Conservation (phyloP, 768 basidiomycete genomes). For the Chiua virens region DNA sequence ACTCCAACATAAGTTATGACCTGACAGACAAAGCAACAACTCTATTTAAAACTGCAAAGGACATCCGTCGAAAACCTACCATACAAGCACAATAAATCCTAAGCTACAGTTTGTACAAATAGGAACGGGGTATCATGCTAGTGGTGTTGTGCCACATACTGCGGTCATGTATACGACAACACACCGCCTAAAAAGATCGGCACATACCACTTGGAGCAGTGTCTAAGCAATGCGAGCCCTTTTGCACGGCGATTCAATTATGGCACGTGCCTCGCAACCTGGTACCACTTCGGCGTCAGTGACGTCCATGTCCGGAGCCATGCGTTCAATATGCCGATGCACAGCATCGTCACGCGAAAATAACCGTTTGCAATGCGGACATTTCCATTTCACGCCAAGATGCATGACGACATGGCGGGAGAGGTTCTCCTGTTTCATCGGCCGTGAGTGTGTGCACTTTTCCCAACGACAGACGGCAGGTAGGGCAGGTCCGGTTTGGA, state of each 20-base stretch:
- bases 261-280: constrained; percentile 13
- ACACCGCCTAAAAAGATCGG: background rate
- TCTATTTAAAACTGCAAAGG: background rate
- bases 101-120: background rate
- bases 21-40: background rate
- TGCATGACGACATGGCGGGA: constrained; percentile 32
- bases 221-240: constrained; percentile 5
- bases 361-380: constrained; percentile 23
- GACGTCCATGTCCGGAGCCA: constrained; percentile 21
- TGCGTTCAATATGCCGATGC: constrained; percentile 31
- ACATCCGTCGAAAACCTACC: background rate
- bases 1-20: constrained; percentile 1
- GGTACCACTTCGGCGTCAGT: constrained; percentile 26
- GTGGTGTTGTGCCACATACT: background rate
- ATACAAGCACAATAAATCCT: background rate
- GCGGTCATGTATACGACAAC: no score
- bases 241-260: constrained; percentile 4
- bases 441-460: constrained; percentile 19
- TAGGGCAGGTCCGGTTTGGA: constrained; percentile 13
- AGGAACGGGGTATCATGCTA: constrained; percentile 12
- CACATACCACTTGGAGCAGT: background rate
- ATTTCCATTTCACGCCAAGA: constrained; percentile 31
- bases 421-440: constrained; percentile 34
- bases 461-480: constrained; percentile 24
- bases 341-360: constrained; percentile 35